Evolutionary conservation across 1,139 yeast species (phyloP).

Genomic region (Taphrina populina): DNA sequence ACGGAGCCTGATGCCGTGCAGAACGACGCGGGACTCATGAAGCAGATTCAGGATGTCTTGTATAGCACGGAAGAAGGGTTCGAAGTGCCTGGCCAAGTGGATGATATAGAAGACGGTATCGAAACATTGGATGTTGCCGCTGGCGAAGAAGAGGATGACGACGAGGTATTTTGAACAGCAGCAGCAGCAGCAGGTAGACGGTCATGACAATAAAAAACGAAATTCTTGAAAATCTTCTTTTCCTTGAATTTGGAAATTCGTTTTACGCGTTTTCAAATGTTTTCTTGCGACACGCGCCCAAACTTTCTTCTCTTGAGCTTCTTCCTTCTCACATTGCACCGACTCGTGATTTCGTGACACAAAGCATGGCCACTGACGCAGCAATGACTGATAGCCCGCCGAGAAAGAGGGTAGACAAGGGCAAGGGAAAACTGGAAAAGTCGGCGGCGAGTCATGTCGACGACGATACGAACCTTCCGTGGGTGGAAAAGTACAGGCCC

Average conservation of each 20-base stretch:
- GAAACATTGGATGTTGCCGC: conserved; percentile 6
- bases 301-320: no score
- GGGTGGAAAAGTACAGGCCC: conserved; percentile 98
- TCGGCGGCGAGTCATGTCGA: background rate
- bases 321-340: no score
- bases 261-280: no score
- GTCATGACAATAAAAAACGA: no score
- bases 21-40: conserved; percentile 49
- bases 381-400: conserved; percentile 31
- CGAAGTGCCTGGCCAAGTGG: conserved; percentile 45
- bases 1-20: conserved; percentile 50
- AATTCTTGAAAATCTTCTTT: no score
- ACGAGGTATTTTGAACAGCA: conserved; percentile 19
- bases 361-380: conserved; percentile 23
- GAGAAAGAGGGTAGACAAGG: conserved; percentile 20
- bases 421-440: conserved; percentile 26
- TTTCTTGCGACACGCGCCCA: no score
- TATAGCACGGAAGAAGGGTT: conserved; percentile 63
- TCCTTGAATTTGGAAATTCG: no score
- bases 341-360: no score
- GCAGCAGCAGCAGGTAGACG: no score
- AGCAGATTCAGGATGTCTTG: conserved; percentile 68
- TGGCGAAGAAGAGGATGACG: conserved; percentile 17
- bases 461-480: conserved; percentile 27
- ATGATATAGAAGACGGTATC: conserved; percentile 18